These are phyloP conservation scores for Westerdykella ornata DNA, from an alignment of 2,329 filamentous ascomycete species.

Conservation along the genomic window DNA sequence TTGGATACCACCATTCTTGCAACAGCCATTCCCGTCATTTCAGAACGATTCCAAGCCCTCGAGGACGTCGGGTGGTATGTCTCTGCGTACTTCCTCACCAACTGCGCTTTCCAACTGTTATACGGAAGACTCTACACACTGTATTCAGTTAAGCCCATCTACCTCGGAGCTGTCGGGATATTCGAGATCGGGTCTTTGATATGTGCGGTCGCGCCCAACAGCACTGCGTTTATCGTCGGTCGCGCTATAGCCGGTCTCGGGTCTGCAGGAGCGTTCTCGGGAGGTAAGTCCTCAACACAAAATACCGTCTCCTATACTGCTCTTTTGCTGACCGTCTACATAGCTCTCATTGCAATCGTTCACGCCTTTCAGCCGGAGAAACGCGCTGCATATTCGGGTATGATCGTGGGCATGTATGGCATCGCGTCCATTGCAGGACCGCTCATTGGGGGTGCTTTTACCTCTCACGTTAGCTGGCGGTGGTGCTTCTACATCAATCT, in stretches of 20 bases:
- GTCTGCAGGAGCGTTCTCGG: conserved; percentile 40
- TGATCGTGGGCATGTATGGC: conserved; percentile 43
- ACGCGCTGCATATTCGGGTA: conserved; percentile 41
- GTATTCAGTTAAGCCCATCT: conserved; percentile 39
- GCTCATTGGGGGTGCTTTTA: conserved; percentile 39
- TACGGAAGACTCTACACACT: conserved; percentile 41
- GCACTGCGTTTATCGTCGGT: conserved; percentile 42
- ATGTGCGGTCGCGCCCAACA: conserved; percentile 39
- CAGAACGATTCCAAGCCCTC: conserved; percentile 44
- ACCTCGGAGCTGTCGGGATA: conserved; percentile 32
- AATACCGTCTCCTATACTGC: no score
- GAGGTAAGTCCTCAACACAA: no score
- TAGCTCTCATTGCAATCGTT: conserved; percentile 40
- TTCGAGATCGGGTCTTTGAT: conserved; percentile 45
- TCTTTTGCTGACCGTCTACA: no score
- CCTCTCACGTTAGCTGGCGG: conserved; percentile 34
- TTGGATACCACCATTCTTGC: conserved; percentile 39
- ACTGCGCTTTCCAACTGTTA: conserved; percentile 29
- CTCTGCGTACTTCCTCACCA: conserved; percentile 29
- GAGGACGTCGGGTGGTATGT: conserved; percentile 48
- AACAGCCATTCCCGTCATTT: conserved; percentile 46
- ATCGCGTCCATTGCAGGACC: conserved; percentile 26
- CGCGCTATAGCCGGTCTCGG: conserved; percentile 45
- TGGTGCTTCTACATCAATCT: conserved; percentile 35
- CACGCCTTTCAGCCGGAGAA: conserved; percentile 38